Evolutionary conservation across 768 basidiomycete species (phyloP).

Genomic region (Termitomyces sp.): DNA sequence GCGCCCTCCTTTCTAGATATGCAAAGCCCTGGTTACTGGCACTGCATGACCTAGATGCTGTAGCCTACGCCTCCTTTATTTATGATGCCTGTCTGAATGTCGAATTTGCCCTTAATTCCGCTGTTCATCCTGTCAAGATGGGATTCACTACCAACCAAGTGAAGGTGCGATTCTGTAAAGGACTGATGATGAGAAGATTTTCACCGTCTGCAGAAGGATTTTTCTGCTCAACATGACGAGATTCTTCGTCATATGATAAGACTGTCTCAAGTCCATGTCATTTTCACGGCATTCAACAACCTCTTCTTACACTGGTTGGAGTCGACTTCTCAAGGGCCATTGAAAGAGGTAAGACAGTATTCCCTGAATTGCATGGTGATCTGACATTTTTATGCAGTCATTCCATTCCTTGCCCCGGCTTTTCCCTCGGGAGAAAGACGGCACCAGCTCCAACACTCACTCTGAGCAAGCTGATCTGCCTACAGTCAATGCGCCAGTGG

Average conservation of each 20-base stretch:
- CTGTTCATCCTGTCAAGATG: constrained; percentile 9
- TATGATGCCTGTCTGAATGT: constrained; percentile 50
- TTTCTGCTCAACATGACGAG: constrained; percentile 26
- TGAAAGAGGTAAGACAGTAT: constrained; percentile 31
- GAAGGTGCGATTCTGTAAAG: background rate
- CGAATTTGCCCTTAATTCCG: constrained; percentile 22
- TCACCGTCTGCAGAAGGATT: background rate
- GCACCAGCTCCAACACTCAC: constrained; percentile 28
- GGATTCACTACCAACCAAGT: constrained; percentile 12
- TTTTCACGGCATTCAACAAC: constrained; percentile 54
- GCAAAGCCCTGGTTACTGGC: constrained; percentile 65
- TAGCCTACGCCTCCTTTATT: constrained; percentile 44
- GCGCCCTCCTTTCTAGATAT: constrained; percentile 48
- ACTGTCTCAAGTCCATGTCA: constrained; percentile 44
- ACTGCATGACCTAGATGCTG: constrained; percentile 56
- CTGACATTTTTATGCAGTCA: constrained; percentile 27
- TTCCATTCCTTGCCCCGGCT: constrained; percentile 51
- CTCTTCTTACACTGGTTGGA: constrained; percentile 59
- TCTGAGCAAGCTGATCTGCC: constrained; percentile 24
- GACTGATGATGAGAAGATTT: background rate
- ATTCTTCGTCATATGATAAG: constrained; percentile 48
- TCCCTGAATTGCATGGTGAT: background rate
- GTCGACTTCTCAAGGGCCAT: constrained; percentile 25
- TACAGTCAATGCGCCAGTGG: constrained; percentile 27
- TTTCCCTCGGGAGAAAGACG: constrained; percentile 49